A percentile compares a stretch with the other conserved stretches of the same genome.
Conservation (phyloP, 225 moss, liverwort and hornwort genomes). For the Ulota crispa region DNA sequence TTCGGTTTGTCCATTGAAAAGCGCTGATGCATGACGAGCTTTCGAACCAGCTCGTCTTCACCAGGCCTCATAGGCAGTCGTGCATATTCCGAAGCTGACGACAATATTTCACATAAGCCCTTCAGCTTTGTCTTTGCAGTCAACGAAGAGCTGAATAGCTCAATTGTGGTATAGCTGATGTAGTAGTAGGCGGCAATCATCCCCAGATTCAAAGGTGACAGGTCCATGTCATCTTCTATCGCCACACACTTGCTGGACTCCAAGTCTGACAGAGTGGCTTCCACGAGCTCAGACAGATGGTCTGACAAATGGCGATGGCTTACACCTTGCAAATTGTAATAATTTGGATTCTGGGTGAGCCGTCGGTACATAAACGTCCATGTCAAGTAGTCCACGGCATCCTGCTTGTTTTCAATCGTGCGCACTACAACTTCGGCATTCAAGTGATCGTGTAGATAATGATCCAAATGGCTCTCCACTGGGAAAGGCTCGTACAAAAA, state of each 20-base stretch:
- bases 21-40: slow-evolving; percentile 88
- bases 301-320: slow-evolving; percentile 94
- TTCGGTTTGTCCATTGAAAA: slow-evolving; percentile 92
- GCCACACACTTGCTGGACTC: slow-evolving; percentile 93
- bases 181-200: slow-evolving; percentile 99
- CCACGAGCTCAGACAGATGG: slow-evolving; percentile 90
- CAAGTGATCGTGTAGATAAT: slow-evolving; percentile 84
- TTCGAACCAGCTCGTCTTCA: slow-evolving; percentile 83
- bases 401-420: slow-evolving; percentile 97
- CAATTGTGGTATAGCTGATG: slow-evolving; percentile 93
- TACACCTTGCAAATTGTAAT: slow-evolving; percentile 90
- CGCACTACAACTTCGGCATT: slow-evolving; percentile 94
- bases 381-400: slow-evolving; percentile 92
- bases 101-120: slow-evolving; percentile 83
- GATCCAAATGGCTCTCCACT: slow-evolving; percentile 93
- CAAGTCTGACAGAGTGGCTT: slow-evolving; percentile 76
- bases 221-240: slow-evolving; percentile 92
- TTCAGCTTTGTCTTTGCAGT: slow-evolving; percentile 91
- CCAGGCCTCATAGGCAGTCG: slow-evolving; percentile 91
- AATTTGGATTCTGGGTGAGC: slow-evolving; percentile 93
- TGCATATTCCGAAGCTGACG: slow-evolving; percentile 85
- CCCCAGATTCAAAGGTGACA: slow-evolving; percentile 83
- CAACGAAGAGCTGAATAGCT: slow-evolving; percentile 90
- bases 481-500: slow-evolving; percentile 92
- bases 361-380: slow-evolving; percentile 96